Base-by-base conservation (phyloP, 2,329 filamentous ascomycete genomes). In the Talaromyces rugulosus region DNA sequence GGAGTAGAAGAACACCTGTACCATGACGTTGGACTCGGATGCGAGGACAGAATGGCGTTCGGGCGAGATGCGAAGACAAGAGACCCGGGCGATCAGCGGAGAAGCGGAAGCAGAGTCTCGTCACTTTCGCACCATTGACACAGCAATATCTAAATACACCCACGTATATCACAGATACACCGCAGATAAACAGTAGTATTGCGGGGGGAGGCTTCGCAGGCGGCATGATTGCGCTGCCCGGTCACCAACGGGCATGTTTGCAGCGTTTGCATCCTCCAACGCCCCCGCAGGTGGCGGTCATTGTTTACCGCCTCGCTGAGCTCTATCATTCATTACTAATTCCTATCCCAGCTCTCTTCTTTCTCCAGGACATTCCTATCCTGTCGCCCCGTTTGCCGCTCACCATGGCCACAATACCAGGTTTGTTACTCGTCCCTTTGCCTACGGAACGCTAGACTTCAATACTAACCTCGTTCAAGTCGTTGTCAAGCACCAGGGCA, bases 401-500 rank as follows among this genome's bases (percentile, higher is more conserved):
- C 71, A 78, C 68, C 64, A 87, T 87, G 85, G 80, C 82, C 63
- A 78, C 83, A 63, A 81, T 86, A 74, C 78, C 81, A 71, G 80
- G 84, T 86, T 58, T 54, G 59, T 51, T 33, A 11, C 12, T 28
- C 27, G 23, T 18, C 33, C 52, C 31, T 56, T 31, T 44, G 30
- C 12, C 18, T 60, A 30, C n/a, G 5, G 34, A 36, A 40, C 23
- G 18, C 34, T 33, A 9, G 9, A 51, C 42, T 0, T 23, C 27
- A 30, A 51, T 74, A 62, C 73, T 66, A 65, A 59, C 66, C 64
- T 58, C 63, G 64, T 58, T 47, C 12, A 66, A 96, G 93, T 99
- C 68, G 83, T 92, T 74, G 89, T 99, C 68, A 98, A 96, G 79
- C 94, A 99, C 76, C 88, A 92, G 74, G 94, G 94, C 80, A 97